Evolutionary conservation across 495 filamentous ascomycete species (phyloP), one percentile per base, ranked within the genome.

Genomic region (Tuber borchii): DNA sequence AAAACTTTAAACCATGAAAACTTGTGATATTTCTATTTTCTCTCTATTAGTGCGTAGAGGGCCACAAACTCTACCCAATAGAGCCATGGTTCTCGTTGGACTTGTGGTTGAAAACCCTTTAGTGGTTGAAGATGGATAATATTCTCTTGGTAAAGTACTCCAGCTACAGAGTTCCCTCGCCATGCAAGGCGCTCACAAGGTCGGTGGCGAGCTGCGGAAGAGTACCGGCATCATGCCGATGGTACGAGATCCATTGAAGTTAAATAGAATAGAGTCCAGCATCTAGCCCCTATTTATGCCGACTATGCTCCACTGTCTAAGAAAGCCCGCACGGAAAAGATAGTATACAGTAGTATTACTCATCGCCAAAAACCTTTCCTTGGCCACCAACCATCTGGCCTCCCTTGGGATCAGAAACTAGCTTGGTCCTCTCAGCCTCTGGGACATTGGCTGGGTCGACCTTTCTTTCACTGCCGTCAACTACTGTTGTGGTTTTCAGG

Each of bases 321-420:
- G 56, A 31, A 34, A 34, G 0, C 26, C 56, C 56, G 26, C 12
- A 65, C 14, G 56, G 26, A 31, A 34, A 65, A 65, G 26, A 34
- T 65, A 34, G 31, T 65, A 48, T 69, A 42, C 26, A 72, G 10
- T 42, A 20, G 22, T 42, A 61, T 71, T 76, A 82, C 71, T 82
- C 77, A 51, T 82, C 77, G 40, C 81, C 75, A 71, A 82, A 82
- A 45, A 80, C 81, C 12, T 68, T 68, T 34, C 79, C 80, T 48
- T 82, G 69, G 12, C 71, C 69, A n/a, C 73, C 76, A 75, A 71
- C 45, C 43, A 75, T 48, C 31, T 51, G 70, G 9, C 46, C 22
- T 31, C 74, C 75, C 14, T 75, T 40, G 16, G 45, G 19, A 19
- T 51, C 14, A 39, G 51, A 16, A 56, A 73, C 73, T 31, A 73